phyloP scores from a whole-genome alignment of 768 basidiomycete genomes.

The Gautieria morchelliformis region DNA sequence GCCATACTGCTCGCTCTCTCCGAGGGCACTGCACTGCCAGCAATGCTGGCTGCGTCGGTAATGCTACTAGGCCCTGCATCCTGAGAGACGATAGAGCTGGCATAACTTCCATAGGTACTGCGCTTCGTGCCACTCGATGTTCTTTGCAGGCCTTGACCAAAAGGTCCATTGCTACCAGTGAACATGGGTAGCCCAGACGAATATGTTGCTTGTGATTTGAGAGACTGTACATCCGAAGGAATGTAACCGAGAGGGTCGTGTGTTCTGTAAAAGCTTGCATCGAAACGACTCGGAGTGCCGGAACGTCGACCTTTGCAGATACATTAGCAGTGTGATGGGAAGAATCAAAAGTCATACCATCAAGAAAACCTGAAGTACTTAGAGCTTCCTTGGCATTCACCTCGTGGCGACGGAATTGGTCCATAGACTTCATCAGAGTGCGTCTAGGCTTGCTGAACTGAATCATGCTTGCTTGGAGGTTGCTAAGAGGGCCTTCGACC shows the following conservation, averaged over 20 bases:
- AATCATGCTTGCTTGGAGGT: conserved; percentile 97
- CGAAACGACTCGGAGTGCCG: conserved; percentile 90
- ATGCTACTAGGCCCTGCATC: conserved; percentile 60
- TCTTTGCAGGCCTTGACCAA: conserved; percentile 57
- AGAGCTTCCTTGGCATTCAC: conserved; percentile 80
- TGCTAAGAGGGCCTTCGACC: conserved; percentile 93
- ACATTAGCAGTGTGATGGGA: conserved; percentile 6
- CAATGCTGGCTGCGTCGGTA: conserved; percentile 53
- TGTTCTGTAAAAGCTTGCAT: conserved; percentile 89
- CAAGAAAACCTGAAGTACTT: conserved; percentile 29
- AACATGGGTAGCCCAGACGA: conserved; percentile 88
- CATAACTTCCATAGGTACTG: conserved; percentile 54
- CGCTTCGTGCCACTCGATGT: conserved; percentile 60
- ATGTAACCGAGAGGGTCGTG: conserved; percentile 93
- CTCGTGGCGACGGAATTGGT: conserved; percentile 89
- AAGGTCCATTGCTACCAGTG: conserved; percentile 51
- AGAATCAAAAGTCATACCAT: conserved; percentile 33
- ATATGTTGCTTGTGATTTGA: conserved; percentile 94
- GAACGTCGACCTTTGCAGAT: conserved; percentile 46
- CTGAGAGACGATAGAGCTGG: conserved; percentile 89
- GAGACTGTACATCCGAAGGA: conserved; percentile 89
- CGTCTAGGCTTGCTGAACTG: conserved; percentile 98
- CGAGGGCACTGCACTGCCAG: conserved; percentile 38
- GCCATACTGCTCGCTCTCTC: conserved; percentile 48
- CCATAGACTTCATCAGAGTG: conserved; percentile 80